Base-by-base conservation (phyloP, 1,284 basidiomycete species). In the Leccinum cinnamomeum region DNA sequence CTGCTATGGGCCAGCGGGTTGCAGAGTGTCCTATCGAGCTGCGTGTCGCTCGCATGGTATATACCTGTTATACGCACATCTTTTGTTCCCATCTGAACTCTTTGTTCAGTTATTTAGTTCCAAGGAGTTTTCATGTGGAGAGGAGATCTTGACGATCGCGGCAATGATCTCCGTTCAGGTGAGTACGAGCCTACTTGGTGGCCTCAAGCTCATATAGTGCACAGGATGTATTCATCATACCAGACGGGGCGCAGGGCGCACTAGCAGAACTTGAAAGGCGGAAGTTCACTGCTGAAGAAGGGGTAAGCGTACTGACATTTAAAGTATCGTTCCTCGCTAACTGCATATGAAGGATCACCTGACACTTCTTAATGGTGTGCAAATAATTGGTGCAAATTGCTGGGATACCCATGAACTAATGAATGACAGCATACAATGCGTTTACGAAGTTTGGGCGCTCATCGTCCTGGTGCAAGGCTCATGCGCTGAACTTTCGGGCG, bases 271-370 rank as follows among this genome's bases (percentile, higher is more conserved):
- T 99, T 8, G 94, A 97, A 75, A 82, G 94, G 56, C 81, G 97
- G 59, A 97, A 97, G 72, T 99, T 99, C 70, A 97, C 94, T 0
- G 95, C 95, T 0, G 94, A 97, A 76, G 96, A 99, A 85, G 97
- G 97, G 67, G 93, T 93, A 64, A 72, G 84, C 75, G n/a, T 56
- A 0, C 3, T 2, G 12, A 56, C 14, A 28, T 30, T 25, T 1
- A 4, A 35, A 16, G 16, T 37, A 7, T 10, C 28, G 16, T 8
- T 10, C 50, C 23, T 65, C 41, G 20, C 66, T 61, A 53, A 74
- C 53, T 50, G 20, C 8, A 48, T 58, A 33, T 50, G n/a, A 64
- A 92, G 91, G 96, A 98, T 72, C 94, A 97, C 73, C 78, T 98
- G 5, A 98, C 95, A 2, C 79, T 96, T 5, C 75, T 98, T 25